Percentiles rank a stretch among this genome's conserved stretches.
Evolutionary conservation across 2,329 filamentous ascomycete species (phyloP).

Genomic region (Apiospora pterosperma): DNA sequence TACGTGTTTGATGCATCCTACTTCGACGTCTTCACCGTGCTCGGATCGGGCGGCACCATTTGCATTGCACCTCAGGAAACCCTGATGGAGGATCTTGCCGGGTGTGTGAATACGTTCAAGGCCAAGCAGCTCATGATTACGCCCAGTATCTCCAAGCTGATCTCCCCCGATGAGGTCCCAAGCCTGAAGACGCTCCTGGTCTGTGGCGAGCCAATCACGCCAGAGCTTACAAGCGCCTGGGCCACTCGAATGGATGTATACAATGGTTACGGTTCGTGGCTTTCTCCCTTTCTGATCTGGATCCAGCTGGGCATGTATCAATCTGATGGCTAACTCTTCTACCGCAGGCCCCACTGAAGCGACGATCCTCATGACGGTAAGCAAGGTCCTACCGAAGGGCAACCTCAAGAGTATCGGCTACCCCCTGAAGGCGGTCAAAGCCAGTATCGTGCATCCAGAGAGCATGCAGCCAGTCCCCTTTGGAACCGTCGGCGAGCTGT

Average conservation of each 20-base stretch:
- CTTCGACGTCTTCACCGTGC: slow-evolving; percentile 33
- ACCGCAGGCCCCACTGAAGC: slow-evolving; percentile 11
- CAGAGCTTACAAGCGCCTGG: slow-evolving; percentile 12
- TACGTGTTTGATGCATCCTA: slow-evolving; percentile 37
- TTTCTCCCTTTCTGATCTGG: too few relatives aligned
- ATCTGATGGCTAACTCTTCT: too few relatives aligned
- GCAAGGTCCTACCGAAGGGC: slow-evolving; percentile 8
- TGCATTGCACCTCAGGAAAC: slow-evolving; percentile 35
- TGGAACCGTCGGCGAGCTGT: slow-evolving; percentile 33
- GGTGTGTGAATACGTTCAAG: slow-evolving; percentile 13
- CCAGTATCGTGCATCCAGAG: slow-evolving; percentile 37
- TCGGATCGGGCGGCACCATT: slow-evolving; percentile 33
- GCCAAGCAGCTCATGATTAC: slow-evolving; percentile 18
- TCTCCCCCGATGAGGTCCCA: slow-evolving; percentile 15
- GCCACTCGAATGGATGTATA: slow-evolving; percentile 7
- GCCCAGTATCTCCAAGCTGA: slow-evolving; percentile 17
- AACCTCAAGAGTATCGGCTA: slow-evolving; percentile 9
- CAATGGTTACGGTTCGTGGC: slow-evolving; percentile 7
- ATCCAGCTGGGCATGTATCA: too few relatives aligned
- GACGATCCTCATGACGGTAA: slow-evolving; percentile 23
- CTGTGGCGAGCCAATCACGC: slow-evolving; percentile 28
- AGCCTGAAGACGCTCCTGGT: slow-evolving; percentile 16
- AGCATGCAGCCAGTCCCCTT: slow-evolving; percentile 29
- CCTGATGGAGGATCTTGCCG: slow-evolving; percentile 28
- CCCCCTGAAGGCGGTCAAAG: slow-evolving; percentile 14